Conservation (phyloP, 2,329 filamentous ascomycete species). For the Pyrenophora graminea region DNA sequence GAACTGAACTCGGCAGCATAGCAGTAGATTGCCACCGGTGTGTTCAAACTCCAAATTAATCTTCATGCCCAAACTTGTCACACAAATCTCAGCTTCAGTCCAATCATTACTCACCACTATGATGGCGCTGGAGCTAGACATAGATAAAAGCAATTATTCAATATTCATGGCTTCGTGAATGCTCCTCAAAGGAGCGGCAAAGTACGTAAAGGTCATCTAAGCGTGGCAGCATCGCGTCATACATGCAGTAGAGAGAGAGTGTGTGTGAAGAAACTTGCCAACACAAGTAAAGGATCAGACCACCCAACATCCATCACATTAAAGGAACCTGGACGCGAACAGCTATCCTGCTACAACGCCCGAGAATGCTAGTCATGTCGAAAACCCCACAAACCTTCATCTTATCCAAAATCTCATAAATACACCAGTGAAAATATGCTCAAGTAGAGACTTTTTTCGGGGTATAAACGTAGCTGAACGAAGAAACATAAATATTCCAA, state of each 20-base stretch:
- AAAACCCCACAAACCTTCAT: neutral
- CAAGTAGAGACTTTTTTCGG: slow-evolving; percentile 13
- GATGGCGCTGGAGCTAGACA: neutral
- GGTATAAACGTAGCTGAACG: slow-evolving; percentile 19
- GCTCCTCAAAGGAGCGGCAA: neutral
- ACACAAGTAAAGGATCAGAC: too few relatives aligned
- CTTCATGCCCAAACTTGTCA: too few relatives aligned
- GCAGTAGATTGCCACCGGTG: too few relatives aligned
- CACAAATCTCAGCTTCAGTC: too few relatives aligned
- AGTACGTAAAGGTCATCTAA: neutral
- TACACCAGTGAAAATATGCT: slow-evolving; percentile 16
- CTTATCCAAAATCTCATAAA: slow-evolving; percentile 15
- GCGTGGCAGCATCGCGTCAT: too few relatives aligned
- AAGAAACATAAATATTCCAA: slow-evolving; percentile 15
- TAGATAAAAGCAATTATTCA: neutral
- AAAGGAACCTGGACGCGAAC: slow-evolving; percentile 8
- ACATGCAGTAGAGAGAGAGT: too few relatives aligned
- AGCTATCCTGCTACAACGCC: slow-evolving; percentile 13
- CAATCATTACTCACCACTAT: too few relatives aligned
- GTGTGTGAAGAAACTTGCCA: too few relatives aligned
- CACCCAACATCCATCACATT: slow-evolving; percentile 9
- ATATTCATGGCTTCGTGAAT: neutral
- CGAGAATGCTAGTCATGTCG: slow-evolving; percentile 13
- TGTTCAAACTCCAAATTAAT: too few relatives aligned
- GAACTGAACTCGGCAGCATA: too few relatives aligned